Base-by-base conservation (phyloP, 2,329 filamentous ascomycete genomes). In the Alternaria infectoria region DNA sequence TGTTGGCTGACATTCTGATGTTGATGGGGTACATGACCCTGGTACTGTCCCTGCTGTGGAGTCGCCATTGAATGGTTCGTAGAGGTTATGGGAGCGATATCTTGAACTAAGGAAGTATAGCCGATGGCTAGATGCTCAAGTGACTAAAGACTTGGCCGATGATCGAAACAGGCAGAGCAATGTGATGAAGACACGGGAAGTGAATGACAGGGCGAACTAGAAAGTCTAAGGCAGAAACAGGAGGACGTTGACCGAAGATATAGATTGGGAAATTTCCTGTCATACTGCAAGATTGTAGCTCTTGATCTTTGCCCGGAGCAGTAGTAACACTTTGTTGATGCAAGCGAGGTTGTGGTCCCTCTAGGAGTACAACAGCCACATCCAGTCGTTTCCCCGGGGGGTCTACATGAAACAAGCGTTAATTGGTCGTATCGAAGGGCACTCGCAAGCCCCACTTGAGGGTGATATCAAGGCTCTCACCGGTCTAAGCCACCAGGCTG, bases 401-500 rank as follows among this genome's bases (percentile, higher is more conserved):
- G 32, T 52, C 25, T 59, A 66, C 15, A 32, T 54, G 59, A 58
- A 61, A 64, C 17, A 49, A 30, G n/a, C 5, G 26, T 28, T 30
- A 10, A 74, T 71, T 73, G 67, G 65, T 17, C 19, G 19, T 23
- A n/a, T 36, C 44, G 19, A 30, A 67, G 54, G 51, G 60, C 59
- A 55, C 61, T 69, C 61, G 63, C 26, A 59, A 64, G 62, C 69
- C 70, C 57, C 56, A 59, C 30, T 40, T 45, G n/a, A 49, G 57
- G 67, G 65, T 68, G 59, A 64, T 45, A 56, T 52, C 44, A 55
- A 46, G 19, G 19, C 25, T 43, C 59, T 74, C 57, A 73, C 72
- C 70, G 72, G 70, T 65, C 43, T 54, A 59, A 68, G 71, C 71
- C 68, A 68, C 65, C 25, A 56, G 61, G 57, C 61, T 49, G 46